phyloP scores from a whole-genome alignment of 2,329 filamentous ascomycete genomes.

The Scedosporium dehoogii region DNA sequence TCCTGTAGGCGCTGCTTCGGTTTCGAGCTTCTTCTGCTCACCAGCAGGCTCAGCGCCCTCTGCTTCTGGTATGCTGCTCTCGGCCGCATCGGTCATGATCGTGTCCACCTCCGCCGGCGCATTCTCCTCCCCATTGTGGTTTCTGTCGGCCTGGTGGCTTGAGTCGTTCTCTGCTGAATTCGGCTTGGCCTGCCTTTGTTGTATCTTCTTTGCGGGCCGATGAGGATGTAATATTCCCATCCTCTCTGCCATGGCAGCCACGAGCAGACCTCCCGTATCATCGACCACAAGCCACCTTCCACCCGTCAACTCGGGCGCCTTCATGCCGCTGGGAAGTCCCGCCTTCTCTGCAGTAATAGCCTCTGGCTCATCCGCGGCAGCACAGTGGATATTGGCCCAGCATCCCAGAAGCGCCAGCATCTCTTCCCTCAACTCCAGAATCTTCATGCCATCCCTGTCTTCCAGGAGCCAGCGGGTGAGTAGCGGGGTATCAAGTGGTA shows the following conservation, averaged over 20 bases:
- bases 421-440: slow-evolving; percentile 82
- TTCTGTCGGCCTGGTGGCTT: background rate
- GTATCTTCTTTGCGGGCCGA: slow-evolving; percentile 15
- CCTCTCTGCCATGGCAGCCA: slow-evolving; percentile 76
- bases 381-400: slow-evolving; percentile 82
- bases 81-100: background rate
- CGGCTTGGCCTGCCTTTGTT: background rate
- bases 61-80: background rate
- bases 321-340: slow-evolving; percentile 5
- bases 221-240: slow-evolving; percentile 65
- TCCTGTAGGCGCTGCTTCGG: background rate
- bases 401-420: slow-evolving; percentile 70
- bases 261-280: slow-evolving; percentile 73
- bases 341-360: slow-evolving; percentile 13
- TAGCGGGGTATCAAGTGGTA: slow-evolving; percentile 71
- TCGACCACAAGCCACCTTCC: slow-evolving; percentile 73
- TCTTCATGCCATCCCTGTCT: slow-evolving; percentile 63
- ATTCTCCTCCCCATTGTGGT: background rate
- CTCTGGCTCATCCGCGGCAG: slow-evolving; percentile 30
- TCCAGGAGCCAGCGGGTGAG: slow-evolving; percentile 69
- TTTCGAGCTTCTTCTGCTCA: background rate
- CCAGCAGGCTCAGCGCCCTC: background rate
- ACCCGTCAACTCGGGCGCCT: slow-evolving; percentile 14
- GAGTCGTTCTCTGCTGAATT: background rate
- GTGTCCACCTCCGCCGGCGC: background rate